Evolutionary conservation across 768 basidiomycete species (phyloP).

Genomic region (Suillus americanus): DNA sequence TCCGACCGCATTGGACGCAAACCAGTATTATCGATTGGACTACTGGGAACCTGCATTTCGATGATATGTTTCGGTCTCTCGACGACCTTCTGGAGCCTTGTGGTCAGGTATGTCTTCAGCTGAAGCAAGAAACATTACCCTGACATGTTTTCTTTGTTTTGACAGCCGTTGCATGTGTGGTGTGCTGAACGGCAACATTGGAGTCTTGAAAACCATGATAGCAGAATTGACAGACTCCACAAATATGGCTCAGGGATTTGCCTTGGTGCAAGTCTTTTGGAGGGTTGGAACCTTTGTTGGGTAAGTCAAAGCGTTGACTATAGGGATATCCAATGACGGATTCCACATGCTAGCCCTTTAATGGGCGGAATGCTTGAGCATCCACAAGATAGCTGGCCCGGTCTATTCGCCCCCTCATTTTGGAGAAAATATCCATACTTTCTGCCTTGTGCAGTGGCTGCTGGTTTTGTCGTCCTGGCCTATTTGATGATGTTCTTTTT

Average conservation of each 20-base stretch:
- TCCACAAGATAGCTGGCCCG: constrained; percentile 53
- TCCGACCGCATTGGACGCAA: constrained; percentile 63
- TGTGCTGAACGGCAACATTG: constrained; percentile 39
- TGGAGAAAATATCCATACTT: constrained; percentile 58
- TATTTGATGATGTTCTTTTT: constrained; percentile 45
- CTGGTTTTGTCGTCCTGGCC: constrained; percentile 47
- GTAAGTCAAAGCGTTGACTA: constrained; percentile 17
- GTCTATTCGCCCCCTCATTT: constrained; percentile 45
- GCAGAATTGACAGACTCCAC: constrained; percentile 42
- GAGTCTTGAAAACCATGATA: constrained; percentile 48
- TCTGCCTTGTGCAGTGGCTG: constrained; percentile 61
- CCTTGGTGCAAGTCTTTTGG: constrained; percentile 42
- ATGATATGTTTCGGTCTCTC: constrained; percentile 66
- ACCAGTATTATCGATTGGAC: constrained; percentile 56
- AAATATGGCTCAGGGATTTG: constrained; percentile 41
- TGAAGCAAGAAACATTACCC: background rate
- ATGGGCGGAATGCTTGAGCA: constrained; percentile 56
- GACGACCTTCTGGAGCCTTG: constrained; percentile 49
- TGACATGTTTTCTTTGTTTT: background rate
- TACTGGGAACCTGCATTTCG: constrained; percentile 50
- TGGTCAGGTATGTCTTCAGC: constrained; percentile 47
- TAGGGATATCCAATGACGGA: no score
- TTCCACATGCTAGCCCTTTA: constrained; percentile 37
- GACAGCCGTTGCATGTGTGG: constrained; percentile 29
- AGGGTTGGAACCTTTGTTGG: constrained; percentile 26